Base-by-base conservation (phyloP, 805 yeast genomes). In the Wickerhamomyces bisporus region DNA sequence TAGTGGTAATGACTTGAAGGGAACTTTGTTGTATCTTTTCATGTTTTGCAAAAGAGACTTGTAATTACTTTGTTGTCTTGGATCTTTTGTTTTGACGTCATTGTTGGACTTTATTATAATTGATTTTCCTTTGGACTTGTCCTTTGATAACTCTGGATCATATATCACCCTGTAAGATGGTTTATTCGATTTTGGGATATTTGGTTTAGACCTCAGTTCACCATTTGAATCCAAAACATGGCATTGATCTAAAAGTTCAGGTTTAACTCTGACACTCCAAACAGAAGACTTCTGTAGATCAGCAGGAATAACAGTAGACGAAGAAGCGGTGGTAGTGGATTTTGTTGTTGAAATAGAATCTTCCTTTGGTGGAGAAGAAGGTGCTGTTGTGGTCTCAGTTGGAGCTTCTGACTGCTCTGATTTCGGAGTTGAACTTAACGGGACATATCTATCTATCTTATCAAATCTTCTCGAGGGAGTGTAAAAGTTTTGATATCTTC, bases 91-190 rank as follows among this genome's bases (percentile, higher is more conserved):
- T 16, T 44, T 42, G 0, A 39, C 40, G 3, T 52, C 24, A 12
- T 16, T 6, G 16, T 32, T 15, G 53, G 50, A 32, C 59, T 25
- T 51, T 38, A 34, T 62, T 61, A 62, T 53, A 3, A 61, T 54
- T 17, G 52, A 40, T 20, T 58, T 55, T 3, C 73, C 73, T 30
- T 62, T 58, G 3, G 63, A 49, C 30, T 62, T 61, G 25, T 70
- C 66, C 45, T 72, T 75, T 39, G 66, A 65, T 5, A 68, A 41
- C 18, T 68, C 74, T 2, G 77, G 76, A 48, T 79, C 86, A 48
- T 74, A 76, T 2, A 64, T 44, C 0, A 77, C 73, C 42, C 61
- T 68, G 49, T 64, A 70, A 36, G 62, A 60, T 37, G 43, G 33
- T 30, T 42, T 52, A 3, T 32, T 14, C 9, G 39, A 12, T 20